These are phyloP conservation scores for Quercus agrifolia DNA, from an alignment of 306 rosid genomes.

Conservation along the genomic window DNA sequence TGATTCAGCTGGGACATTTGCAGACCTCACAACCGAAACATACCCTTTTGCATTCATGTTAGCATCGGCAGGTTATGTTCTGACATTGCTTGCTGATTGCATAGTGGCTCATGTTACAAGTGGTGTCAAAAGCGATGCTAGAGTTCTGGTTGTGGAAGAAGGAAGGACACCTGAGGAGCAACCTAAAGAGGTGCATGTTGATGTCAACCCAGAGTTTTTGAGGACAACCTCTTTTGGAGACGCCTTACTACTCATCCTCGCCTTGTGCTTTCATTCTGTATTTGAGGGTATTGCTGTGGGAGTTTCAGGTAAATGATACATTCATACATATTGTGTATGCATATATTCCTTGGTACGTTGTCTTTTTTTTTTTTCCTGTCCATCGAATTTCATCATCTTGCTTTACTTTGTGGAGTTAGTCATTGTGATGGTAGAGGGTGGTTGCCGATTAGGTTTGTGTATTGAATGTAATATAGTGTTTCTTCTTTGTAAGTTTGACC, in stretches of 20 bases:
- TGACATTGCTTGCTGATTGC: slow-evolving; percentile 73
- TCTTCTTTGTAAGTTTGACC: no score
- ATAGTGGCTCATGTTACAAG: slow-evolving; percentile 29
- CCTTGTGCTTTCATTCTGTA: slow-evolving; percentile 72
- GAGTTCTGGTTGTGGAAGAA: slow-evolving; percentile 45
- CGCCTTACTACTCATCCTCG: slow-evolving; percentile 62
- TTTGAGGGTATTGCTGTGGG: slow-evolving; percentile 87
- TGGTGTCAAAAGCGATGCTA: slow-evolving; percentile 28
- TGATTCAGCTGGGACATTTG: slow-evolving; percentile 45
- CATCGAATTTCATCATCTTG: no score
- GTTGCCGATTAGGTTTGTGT: no score
- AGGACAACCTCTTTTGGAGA: slow-evolving; percentile 58
- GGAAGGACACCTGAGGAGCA: slow-evolving; percentile 29
- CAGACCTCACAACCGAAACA: slow-evolving; percentile 44
- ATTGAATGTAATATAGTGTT: no score
- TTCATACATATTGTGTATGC: no score
- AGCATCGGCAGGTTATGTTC: slow-evolving; percentile 54
- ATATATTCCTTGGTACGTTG: no score
- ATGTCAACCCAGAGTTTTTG: slow-evolving; percentile 25
- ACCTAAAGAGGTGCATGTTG: not conserved
- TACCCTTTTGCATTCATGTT: slow-evolving; percentile 81
- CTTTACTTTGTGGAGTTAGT: no score
- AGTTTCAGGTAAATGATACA: slow-evolving; percentile 46
- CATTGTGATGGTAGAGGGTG: no score
- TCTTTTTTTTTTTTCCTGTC: no score